Percentiles rank a stretch among this genome's conserved stretches.
Evolutionary conservation across 108 stramenopile species (phyloP).

Genomic region (Cyclotella choctawhatcheeana): DNA sequence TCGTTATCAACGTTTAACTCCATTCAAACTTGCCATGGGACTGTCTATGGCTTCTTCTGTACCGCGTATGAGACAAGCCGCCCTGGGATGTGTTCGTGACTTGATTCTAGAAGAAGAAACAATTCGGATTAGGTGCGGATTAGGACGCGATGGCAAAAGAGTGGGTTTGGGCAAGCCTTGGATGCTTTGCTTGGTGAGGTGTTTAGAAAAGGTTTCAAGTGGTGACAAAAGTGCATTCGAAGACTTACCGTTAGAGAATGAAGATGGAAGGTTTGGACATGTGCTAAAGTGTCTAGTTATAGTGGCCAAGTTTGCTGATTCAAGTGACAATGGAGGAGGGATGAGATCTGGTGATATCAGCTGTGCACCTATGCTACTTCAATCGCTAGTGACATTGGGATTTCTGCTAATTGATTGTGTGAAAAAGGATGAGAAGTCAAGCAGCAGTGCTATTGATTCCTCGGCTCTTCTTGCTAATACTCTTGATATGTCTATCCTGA

Average conservation of each 20-base stretch:
- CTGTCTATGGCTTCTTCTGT: conserved; percentile 49
- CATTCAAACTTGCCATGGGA: conserved; percentile 50
- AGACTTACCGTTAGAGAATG: not conserved
- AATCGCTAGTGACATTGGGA: conserved; percentile 44
- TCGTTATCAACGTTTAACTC: conserved; percentile 50
- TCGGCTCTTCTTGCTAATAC: conserved; percentile 8
- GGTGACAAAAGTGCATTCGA: not conserved
- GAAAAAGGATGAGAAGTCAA: conserved; percentile 42
- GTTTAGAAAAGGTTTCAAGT: conserved; percentile 24
- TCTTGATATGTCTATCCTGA: conserved; percentile 24
- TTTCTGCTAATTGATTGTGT: conserved; percentile 55
- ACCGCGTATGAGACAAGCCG: conserved; percentile 38
- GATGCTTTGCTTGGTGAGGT: conserved; percentile 49
- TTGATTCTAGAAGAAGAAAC: conserved; percentile 53
- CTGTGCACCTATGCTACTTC: conserved; percentile 33
- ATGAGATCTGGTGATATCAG: conserved; percentile 11
- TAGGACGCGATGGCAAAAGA: conserved; percentile 15
- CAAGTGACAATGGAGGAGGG: conserved; percentile 29
- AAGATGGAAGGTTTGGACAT: conserved; percentile 5
- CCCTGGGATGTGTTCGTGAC: conserved; percentile 39
- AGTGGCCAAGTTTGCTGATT: conserved; percentile 46
- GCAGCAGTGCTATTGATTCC: conserved; percentile 4
- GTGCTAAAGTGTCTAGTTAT: conserved; percentile 32
- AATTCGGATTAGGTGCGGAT: conserved; percentile 26
- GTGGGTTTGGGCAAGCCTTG: conserved; percentile 36